Base-by-base conservation (phyloP, 805 yeast species). In the Pichia sporocuriosa region DNA sequence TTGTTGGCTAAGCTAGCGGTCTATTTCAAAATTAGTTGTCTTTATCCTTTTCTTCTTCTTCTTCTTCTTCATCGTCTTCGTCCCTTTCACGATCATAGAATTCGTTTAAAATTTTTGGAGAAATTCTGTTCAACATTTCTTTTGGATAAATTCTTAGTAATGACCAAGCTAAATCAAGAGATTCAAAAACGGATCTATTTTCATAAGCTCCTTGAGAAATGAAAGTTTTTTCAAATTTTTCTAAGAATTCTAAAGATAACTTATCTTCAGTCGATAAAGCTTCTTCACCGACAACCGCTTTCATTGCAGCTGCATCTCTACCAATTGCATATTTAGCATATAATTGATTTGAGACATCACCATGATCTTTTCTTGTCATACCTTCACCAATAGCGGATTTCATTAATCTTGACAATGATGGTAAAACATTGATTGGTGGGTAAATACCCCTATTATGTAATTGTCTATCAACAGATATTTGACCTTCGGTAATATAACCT, bases 351-450 rank as follows among this genome's bases (percentile, higher is more conserved):
- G 97, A 90, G 48, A 93, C 98, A 72, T 93, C 99, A 69, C 97
- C 96, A 62, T 93, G 99, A 66, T 93, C 99, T 69, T 90, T 90
- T 73, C 99, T 83, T 45, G 99, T 93, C 96, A 90, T 89, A 62
- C 97, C 97, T 68, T 94, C 98, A 72, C 99, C 99, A 68, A 93
- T 93, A 56, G 99, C 99, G 49, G 95, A 83, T 74, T 93, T 93
- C 99, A 93, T 93, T 66, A 93, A 79, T 73, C 99, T 87, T 44
- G 97, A 87, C 61, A 93, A 76, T 4, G 97, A 89, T 44, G 99
- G 99, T 63, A 93, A 77, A 34, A 93, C 99, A 62, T 93, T 93
- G 67, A 93, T 93, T 57, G 99, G 99, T 54, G 99, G 99, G 66
- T 93, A 94, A 58, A 93, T 74, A 79, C 97, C 98, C 68, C 93